phyloP scores from a whole-genome alignment of 129 eudicot genomes.

The Calendula officinalis region DNA sequence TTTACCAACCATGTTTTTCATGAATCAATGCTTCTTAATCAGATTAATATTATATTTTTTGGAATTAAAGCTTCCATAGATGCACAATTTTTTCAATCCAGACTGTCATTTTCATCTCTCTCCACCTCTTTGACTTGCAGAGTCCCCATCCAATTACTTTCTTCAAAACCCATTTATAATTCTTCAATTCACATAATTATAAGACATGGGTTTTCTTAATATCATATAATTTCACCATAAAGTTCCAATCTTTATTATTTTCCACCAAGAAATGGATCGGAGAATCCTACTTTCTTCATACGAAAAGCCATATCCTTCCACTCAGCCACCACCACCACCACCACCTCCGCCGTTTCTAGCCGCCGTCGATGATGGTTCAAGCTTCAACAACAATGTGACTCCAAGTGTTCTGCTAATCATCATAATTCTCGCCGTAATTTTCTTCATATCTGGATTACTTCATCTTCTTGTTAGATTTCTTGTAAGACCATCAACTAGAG shows the following conservation, averaged over 20 bases:
- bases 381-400: constrained; percentile 60
- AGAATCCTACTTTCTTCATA: constrained; percentile 32
- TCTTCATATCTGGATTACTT: constrained; percentile 77
- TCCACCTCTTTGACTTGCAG: constrained; percentile 46
- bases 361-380: constrained; percentile 32
- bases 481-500: constrained; percentile 50
- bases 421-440: constrained; percentile 68
- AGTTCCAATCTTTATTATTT: constrained; percentile 27
- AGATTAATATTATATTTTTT: neutral
- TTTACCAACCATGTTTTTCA: constrained; percentile 18
- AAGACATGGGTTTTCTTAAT: constrained; percentile 31
- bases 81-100: constrained; percentile 21
- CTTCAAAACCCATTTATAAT: constrained; percentile 28
- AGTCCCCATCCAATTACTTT: constrained; percentile 27
- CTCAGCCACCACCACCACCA: constrained; percentile 45
- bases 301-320: constrained; percentile 37
- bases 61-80: constrained; percentile 26
- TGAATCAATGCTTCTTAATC: constrained; percentile 16
- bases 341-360: constrained; percentile 19
- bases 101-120: constrained; percentile 38
- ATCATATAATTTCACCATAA: constrained; percentile 25
- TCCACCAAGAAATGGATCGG: constrained; percentile 33
- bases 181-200: constrained; percentile 26
- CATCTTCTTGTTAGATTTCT: constrained; percentile 81
- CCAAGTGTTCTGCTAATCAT: constrained; percentile 73